Base-by-base conservation (phyloP, 805 yeast species). In the Hanseniaspora taiwanica region DNA sequence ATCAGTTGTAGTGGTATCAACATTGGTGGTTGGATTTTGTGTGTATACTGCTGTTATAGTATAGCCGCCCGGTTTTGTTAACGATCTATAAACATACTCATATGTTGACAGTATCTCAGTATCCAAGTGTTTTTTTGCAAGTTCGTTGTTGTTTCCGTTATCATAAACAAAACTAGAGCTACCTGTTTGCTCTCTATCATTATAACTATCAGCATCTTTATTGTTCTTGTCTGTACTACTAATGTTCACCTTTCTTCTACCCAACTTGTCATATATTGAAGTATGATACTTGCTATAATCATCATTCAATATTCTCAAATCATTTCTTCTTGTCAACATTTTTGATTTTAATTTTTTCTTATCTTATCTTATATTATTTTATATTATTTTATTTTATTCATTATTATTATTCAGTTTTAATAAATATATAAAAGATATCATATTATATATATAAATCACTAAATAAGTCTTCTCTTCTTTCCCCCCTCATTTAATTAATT, bases 201-300 rank as follows among this genome's bases (percentile, higher is more conserved):
- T 14, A 25, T 14, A 7, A 7, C n/a, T 12, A 4, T 4, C 29
- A 8, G 14, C n/a, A 12, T 25, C 29, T 12, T 23, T 23, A 12
- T 25, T 25, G 9, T 25, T 25, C n/a, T 25, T 25, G 9, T 13
- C 10, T 4, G 29, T 4, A 7, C n/a, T n/a, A n/a, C n/a, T n/a
- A n/a, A n/a, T n/a, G n/a, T n/a, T n/a, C n/a, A n/a, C n/a, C n/a
- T n/a, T 33, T 14, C 21, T 14, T 14, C 21, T 21, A 19, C 21
- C 29, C 6, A 38, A 17, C n/a, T 38, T 38, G 20, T 38, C 40
- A 32, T 38, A 38, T 14, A 38, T 38, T 2, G 40, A 33, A 2
- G 21, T 16, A 7, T 38, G 20, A 13, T 33, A 34, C 14, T 38
- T 33, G 12, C 20, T 24, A 7, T 33, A 32, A 9, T 23, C 32